Base-by-base conservation (phyloP, 164 flowering plant genomes). In the Vitis labrusca region DNA sequence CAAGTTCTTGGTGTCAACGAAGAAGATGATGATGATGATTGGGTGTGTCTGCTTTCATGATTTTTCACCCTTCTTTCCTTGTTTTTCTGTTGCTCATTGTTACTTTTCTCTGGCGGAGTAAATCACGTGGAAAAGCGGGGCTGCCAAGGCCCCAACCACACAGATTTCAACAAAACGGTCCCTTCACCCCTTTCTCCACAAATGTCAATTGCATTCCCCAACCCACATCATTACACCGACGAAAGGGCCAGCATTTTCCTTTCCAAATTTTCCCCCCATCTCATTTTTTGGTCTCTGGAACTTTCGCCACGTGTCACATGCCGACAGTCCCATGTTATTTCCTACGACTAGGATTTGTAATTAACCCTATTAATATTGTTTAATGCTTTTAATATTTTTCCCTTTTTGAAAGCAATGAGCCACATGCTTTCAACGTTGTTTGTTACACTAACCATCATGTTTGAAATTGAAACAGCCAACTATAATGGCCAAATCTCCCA, bases 1-100 rank as follows among this genome's bases (percentile, higher is more conserved):
- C 73, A 78, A 76, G 75, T 83, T 79, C 80, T 81, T 75, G 81
- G 76, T 77, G 80, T 76, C 84, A 77, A 84, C 80, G 75, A 69
- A 71, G 78, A 66, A 27, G 66, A 69, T 79, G 69, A 66, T 44
- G 66, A 69, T 79, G 69, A 77, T 79, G 73, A 81, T 73, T 73
- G 78, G 78, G 27, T 77, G 3, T 60, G 63, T 61, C 74, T 52
- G 60, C 65, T 66, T 61, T 70, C 68, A 73, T 66, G 9, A 69
- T 73, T 66, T 65, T 69, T 61, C 44, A 14, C 58, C 65, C 61
- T 56, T 47, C 14, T 67, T 51, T 67, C 15, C 58, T 67, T 19
- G 47, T 48, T 32, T 58, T 47, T 72, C 66, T 44, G 37, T 50
- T 37, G 44, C 29, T 29, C 9, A 2, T 52, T 50, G 56, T 52